Percentiles rank a stretch among this genome's conserved stretches.
Conservation (phyloP, 805 yeast species). For the Saccharomycopsis schoenii region DNA sequence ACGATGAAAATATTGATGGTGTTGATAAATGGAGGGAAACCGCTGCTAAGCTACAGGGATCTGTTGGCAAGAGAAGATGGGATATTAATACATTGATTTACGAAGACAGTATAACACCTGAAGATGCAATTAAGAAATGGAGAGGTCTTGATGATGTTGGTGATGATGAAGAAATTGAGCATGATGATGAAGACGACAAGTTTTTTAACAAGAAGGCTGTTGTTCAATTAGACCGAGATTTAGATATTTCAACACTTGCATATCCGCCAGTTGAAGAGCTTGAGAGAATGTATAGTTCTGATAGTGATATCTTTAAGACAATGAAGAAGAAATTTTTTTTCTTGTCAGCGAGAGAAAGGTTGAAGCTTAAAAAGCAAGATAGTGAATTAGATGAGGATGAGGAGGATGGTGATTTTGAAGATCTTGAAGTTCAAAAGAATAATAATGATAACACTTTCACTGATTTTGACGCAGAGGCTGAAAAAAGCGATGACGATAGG, state of each 20-base stretch:
- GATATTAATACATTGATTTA: constrained; percentile 75
- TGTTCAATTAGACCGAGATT: background rate
- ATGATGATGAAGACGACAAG: constrained; percentile 14
- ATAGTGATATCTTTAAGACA: constrained; percentile 24
- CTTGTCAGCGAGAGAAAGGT: constrained; percentile 19
- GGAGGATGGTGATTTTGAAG: constrained; percentile 23
- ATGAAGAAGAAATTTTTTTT: constrained; percentile 21
- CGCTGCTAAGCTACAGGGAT: constrained; percentile 54
- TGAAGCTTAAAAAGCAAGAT: constrained; percentile 17
- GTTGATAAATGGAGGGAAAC: constrained; percentile 24
- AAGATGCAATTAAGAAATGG: constrained; percentile 41
- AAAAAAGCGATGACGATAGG: constrained; percentile 30
- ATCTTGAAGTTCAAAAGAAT: constrained; percentile 26
- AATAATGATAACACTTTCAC: constrained; percentile 41
- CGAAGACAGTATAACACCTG: constrained; percentile 66
- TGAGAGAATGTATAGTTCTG: constrained; percentile 12
- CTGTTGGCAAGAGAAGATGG: constrained; percentile 48
- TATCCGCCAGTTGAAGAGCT: constrained; percentile 9
- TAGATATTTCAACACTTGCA: constrained; percentile 9
- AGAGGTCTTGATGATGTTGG: constrained; percentile 16
- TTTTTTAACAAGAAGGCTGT: constrained; percentile 16
- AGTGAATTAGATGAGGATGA: constrained; percentile 17
- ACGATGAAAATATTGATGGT: constrained; percentile 25
- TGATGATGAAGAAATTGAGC: constrained; percentile 11
- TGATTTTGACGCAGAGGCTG: constrained; percentile 44